A percentile compares a stretch with the other conserved stretches of the same genome.
Evolutionary conservation across 768 basidiomycete genomes (phyloP).

Genomic region (Daedaleopsis sinensis): DNA sequence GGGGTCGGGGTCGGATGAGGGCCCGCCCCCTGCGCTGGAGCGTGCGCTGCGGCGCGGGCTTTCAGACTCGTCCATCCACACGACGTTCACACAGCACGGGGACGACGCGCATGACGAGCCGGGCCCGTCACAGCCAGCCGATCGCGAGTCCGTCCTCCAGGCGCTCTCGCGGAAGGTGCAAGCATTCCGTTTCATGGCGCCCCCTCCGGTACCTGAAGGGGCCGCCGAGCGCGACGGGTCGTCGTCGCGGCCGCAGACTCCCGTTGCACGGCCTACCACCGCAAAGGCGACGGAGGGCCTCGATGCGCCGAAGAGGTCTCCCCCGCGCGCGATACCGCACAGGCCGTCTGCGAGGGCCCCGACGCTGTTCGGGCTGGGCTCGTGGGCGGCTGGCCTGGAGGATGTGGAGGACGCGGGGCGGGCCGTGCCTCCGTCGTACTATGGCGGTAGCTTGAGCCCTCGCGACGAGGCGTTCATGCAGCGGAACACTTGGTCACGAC

Average conservation of each 20-base stretch:
- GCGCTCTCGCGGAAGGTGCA: conserved; percentile 35
- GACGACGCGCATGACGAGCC: conserved; percentile 27
- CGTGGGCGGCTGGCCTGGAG: conserved; percentile 35
- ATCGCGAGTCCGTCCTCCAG: conserved; percentile 35
- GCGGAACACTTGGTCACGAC: conserved; percentile 17
- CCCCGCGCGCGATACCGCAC: conserved; percentile 25
- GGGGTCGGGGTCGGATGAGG: conserved; percentile 6
- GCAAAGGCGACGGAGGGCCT: conserved; percentile 5
- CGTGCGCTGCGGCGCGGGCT: conserved; percentile 78
- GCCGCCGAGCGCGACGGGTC: conserved; percentile 5
- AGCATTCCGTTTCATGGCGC: conserved; percentile 32
- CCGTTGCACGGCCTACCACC: neutral
- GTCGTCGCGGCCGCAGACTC: conserved; percentile 18
- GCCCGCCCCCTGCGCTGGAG: conserved; percentile 52
- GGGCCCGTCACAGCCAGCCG: conserved; percentile 6
- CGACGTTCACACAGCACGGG: conserved; percentile 70
- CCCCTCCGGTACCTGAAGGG: conserved; percentile 27
- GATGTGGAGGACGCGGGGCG: conserved; percentile 9
- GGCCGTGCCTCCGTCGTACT: conserved; percentile 12
- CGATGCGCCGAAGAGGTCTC: conserved; percentile 18
- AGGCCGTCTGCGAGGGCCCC: conserved; percentile 27
- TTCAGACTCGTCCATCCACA: conserved; percentile 91
- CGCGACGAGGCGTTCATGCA: conserved; percentile 22
- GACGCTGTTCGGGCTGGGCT: conserved; percentile 35
- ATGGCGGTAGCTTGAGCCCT: conserved; percentile 13